Percentiles rank a stretch among this genome's conserved stretches.
Conservation (phyloP, 2,329 filamentous ascomycete species). For the Clarireedia paspali region DNA sequence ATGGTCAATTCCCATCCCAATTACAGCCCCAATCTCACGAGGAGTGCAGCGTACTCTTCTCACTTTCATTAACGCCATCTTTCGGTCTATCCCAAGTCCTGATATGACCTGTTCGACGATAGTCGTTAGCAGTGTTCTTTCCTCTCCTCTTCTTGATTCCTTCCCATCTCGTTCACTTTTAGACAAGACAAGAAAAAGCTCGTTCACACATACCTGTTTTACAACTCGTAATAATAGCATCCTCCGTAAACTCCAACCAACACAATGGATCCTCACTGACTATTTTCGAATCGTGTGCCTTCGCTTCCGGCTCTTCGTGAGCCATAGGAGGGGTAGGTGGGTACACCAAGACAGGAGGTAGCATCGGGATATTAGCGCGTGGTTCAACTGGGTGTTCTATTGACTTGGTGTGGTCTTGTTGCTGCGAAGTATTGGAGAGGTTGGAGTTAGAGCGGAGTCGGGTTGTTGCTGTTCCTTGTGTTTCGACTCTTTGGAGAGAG, state of each 20-base stretch:
- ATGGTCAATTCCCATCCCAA: too few relatives aligned
- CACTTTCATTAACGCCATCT: neutral
- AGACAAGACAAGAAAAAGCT: neutral
- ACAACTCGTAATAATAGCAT: constrained; percentile 88
- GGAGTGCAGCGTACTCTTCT: neutral
- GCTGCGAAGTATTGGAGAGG: constrained; percentile 38
- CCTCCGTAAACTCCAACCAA: constrained; percentile 90
- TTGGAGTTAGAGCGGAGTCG: constrained; percentile 66
- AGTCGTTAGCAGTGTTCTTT: too few relatives aligned
- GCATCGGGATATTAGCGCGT: constrained; percentile 71
- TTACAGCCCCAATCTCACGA: too few relatives aligned
- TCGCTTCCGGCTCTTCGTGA: neutral
- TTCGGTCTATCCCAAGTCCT: constrained; percentile 23
- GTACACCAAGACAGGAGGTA: constrained; percentile 82
- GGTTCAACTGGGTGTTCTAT: constrained; percentile 77
- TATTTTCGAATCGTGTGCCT: constrained; percentile 42
- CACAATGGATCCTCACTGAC: constrained; percentile 81
- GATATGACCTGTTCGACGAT: constrained; percentile 16
- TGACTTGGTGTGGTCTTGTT: constrained; percentile 42
- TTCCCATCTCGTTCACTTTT: neutral
- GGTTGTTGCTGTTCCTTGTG: constrained; percentile 44
- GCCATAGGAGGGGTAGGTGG: neutral
- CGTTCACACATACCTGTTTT: constrained; percentile 62
- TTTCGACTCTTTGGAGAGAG: constrained; percentile 49
- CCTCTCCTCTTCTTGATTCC: too few relatives aligned